phyloP scores from a whole-genome alignment of 1,284 basidiomycete genomes.

The Exobasidium cylindrosporum region DNA sequence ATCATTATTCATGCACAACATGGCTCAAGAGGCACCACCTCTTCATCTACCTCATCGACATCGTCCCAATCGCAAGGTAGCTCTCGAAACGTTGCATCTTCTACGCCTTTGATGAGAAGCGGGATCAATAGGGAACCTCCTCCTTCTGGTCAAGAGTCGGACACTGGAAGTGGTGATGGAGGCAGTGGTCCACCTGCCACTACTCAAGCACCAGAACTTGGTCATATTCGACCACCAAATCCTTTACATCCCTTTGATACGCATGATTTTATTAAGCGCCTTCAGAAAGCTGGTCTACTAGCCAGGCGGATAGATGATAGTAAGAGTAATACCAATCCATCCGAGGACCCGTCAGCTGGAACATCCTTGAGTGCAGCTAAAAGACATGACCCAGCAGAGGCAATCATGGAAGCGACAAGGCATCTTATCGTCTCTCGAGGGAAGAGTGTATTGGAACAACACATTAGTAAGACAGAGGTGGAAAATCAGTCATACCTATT shows the following conservation, averaged over 20 bases:
- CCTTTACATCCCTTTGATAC: slow-evolving; percentile 44
- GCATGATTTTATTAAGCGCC: slow-evolving; percentile 41
- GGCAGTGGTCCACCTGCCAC: slow-evolving; percentile 4
- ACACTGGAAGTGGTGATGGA: background rate
- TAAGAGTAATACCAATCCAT: background rate
- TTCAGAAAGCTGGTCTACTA: slow-evolving; percentile 39
- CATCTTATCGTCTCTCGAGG: slow-evolving; percentile 74
- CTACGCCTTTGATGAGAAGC: background rate
- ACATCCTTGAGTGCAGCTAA: slow-evolving; percentile 15
- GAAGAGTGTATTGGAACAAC: slow-evolving; percentile 70
- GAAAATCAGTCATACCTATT: slow-evolving; percentile 95
- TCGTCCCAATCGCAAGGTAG: background rate
- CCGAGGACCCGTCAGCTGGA: slow-evolving; percentile 12
- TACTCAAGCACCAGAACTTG: background rate
- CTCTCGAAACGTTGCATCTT: background rate
- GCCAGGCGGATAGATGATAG: too few species aligned
- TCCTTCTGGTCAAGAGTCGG: background rate
- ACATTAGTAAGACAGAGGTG: slow-evolving; percentile 77
- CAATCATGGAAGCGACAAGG: slow-evolving; percentile 79
- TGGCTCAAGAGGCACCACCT: background rate
- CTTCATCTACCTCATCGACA: background rate
- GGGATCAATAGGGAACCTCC: background rate
- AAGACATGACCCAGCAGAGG: slow-evolving; percentile 49
- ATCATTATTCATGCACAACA: background rate
- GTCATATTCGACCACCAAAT: background rate